Percentiles rank a stretch among this genome's conserved stretches.
phyloP scores from a whole-genome alignment of 2,329 filamentous ascomycete species.

The Colletotrichum tropicicola region DNA sequence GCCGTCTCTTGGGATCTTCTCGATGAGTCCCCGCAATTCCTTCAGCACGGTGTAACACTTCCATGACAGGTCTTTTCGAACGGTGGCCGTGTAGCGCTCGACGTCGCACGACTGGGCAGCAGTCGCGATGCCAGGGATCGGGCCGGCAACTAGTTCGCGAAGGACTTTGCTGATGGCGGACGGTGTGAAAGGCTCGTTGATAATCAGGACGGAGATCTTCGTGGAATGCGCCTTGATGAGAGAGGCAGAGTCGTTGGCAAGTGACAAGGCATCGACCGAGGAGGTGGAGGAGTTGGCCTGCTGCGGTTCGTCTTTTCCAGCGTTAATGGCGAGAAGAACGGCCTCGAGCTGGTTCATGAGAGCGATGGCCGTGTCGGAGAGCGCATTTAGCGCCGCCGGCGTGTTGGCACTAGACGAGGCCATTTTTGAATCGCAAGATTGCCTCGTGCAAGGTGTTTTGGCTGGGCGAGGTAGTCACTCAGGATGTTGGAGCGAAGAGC shows the following conservation, averaged over 20 bases:
- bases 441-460: not conserved
- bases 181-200: slow-evolving; percentile 87
- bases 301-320: slow-evolving; percentile 32
- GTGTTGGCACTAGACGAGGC: slow-evolving; percentile 32
- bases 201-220: slow-evolving; percentile 85
- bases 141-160: slow-evolving; percentile 74
- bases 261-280: slow-evolving; percentile 67
- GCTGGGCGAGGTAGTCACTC: not conserved
- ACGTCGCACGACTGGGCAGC: slow-evolving; percentile 73
- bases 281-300: slow-evolving; percentile 30
- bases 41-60: slow-evolving; percentile 67
- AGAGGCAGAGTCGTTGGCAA: slow-evolving; percentile 76
- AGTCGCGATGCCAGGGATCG: slow-evolving; percentile 79
- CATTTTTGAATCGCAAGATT: not conserved
- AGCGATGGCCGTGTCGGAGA: slow-evolving; percentile 46
- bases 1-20: slow-evolving; percentile 67
- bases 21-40: slow-evolving; percentile 69
- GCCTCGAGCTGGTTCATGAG: slow-evolving; percentile 54
- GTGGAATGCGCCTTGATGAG: slow-evolving; percentile 85
- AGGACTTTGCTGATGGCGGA: slow-evolving; percentile 78
- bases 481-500: not conserved
- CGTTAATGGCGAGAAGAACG: slow-evolving; percentile 49
- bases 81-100: slow-evolving; percentile 67
- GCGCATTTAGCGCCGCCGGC: slow-evolving; percentile 47
- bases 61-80: slow-evolving; percentile 70